Evolutionary conservation across 371 early-diverging fungal species (phyloP).

Genomic region (Apophysomyces sp.): DNA sequence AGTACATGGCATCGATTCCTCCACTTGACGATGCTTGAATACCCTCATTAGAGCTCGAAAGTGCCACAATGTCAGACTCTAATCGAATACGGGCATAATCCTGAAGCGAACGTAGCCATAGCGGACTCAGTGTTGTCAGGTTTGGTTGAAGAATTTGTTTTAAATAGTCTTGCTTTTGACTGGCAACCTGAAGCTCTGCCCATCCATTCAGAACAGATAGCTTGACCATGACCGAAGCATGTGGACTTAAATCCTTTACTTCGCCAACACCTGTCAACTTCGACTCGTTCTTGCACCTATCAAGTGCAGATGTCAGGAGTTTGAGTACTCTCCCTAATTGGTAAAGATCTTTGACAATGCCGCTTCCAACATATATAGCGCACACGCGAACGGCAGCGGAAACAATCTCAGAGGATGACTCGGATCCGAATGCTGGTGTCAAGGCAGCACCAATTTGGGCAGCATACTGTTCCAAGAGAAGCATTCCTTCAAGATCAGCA

Average conservation of each 20-base stretch:
- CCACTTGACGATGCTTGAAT: conserved; percentile 43
- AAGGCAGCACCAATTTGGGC: conserved; percentile 89
- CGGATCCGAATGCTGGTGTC: conserved; percentile 82
- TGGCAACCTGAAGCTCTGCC: conserved; percentile 77
- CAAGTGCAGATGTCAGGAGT: conserved; percentile 69
- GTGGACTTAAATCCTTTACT: conserved; percentile 58
- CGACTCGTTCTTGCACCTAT: conserved; percentile 66
- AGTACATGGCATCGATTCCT: conserved; percentile 52
- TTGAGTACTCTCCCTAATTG: conserved; percentile 76
- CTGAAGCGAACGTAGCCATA: conserved; percentile 59
- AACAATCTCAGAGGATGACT: conserved; percentile 77
- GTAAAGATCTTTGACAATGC: conserved; percentile 77
- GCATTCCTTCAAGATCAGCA: conserved; percentile 81
- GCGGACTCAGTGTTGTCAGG: conserved; percentile 51
- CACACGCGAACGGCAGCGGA: conserved; percentile 82
- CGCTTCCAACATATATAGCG: conserved; percentile 82
- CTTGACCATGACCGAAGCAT: conserved; percentile 80
- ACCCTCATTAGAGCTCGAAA: conserved; percentile 42
- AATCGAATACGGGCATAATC: conserved; percentile 61
- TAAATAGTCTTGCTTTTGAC: conserved; percentile 58
- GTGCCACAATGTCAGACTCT: conserved; percentile 54
- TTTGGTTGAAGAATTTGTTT: conserved; percentile 66
- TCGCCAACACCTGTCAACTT: conserved; percentile 58
- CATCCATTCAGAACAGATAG: conserved; percentile 80
- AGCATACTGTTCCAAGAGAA: conserved; percentile 86